These are phyloP conservation scores for Luzula sylvatica DNA, from an alignment of 176 grass and related monocot species.

Conservation along the genomic window DNA sequence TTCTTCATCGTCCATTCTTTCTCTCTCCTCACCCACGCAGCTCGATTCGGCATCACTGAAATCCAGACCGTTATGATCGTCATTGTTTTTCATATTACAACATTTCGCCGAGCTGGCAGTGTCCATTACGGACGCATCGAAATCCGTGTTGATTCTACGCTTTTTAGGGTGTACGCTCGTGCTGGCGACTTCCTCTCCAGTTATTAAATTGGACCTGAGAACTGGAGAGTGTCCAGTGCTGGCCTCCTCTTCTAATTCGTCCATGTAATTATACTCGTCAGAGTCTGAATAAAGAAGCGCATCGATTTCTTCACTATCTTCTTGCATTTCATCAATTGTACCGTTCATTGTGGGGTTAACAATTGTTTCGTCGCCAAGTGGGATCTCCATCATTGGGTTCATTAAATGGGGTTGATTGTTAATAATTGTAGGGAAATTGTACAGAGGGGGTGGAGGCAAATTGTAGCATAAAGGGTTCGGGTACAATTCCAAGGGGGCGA, in stretches of 20 bases:
- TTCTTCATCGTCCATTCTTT: conserved; percentile 31
- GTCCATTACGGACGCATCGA: conserved; percentile 58
- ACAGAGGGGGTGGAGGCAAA: conserved; percentile 7
- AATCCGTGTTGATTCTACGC: conserved; percentile 40
- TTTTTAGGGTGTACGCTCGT: conserved; percentile 45
- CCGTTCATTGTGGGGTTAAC: conserved; percentile 42
- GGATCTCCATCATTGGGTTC: conserved; percentile 42
- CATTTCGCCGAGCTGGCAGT: conserved; percentile 59
- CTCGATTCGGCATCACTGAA: conserved; percentile 39
- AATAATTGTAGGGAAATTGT: conserved; percentile 6
- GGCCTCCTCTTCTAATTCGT: conserved; percentile 18
- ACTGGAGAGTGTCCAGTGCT: conserved; percentile 27
- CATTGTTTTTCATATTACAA: conserved; percentile 25
- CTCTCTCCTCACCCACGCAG: conserved; percentile 35
- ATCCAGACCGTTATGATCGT: conserved; percentile 18
- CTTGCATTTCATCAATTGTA: conserved; percentile 54
- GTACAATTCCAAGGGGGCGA: conserved; percentile 13
- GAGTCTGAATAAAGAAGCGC: conserved; percentile 77
- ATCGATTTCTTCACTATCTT: conserved; percentile 84
- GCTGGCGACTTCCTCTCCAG: conserved; percentile 26
- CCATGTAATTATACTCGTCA: conserved; percentile 22
- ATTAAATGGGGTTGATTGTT: background rate
- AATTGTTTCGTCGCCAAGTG: conserved; percentile 61
- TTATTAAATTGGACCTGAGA: conserved; percentile 8
- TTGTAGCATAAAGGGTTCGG: conserved; percentile 5